A percentile compares a stretch with the other conserved stretches of the same genome.
Conservation (phyloP, 1,284 basidiomycete species). For the Marasmius sp. region DNA sequence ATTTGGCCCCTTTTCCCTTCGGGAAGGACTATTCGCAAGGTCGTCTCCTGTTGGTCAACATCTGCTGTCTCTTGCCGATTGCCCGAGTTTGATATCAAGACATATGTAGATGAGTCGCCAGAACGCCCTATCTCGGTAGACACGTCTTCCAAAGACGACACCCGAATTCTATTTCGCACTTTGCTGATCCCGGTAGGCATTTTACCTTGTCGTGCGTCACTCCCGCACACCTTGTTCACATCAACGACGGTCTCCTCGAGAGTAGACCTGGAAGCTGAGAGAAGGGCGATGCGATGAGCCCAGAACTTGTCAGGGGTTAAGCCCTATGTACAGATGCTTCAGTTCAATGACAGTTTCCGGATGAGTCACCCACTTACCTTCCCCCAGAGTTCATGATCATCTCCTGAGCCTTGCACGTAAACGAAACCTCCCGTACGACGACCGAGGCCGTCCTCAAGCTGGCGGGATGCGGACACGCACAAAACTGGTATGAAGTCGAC, state of each 20-base stretch:
- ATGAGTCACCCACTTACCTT: slow-evolving; percentile 45
- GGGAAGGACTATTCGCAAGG: slow-evolving; percentile 24
- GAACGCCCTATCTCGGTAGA: background rate
- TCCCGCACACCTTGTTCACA: background rate
- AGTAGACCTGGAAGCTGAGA: slow-evolving; percentile 43
- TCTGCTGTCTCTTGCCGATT: slow-evolving; percentile 7
- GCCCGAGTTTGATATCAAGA: slow-evolving; percentile 6
- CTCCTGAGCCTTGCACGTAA: slow-evolving; percentile 88
- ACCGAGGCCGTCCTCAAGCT: slow-evolving; percentile 55
- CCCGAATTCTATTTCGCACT: slow-evolving; percentile 36
- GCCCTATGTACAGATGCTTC: slow-evolving; percentile 40
- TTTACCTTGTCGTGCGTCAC: background rate
- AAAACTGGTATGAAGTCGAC: slow-evolving; percentile 61
- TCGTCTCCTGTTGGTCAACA: background rate
- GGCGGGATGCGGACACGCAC: slow-evolving; percentile 78
- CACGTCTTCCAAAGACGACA: slow-evolving; percentile 36
- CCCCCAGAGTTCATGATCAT: slow-evolving; percentile 88
- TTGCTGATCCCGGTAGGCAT: slow-evolving; percentile 32
- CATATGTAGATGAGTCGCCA: background rate
- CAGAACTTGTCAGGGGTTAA: slow-evolving; percentile 77
- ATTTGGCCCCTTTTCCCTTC: slow-evolving; percentile 56
- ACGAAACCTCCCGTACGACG: slow-evolving; percentile 63
- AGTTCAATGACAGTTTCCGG: background rate
- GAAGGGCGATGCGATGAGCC: slow-evolving; percentile 52
- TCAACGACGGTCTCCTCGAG: slow-evolving; percentile 45